phyloP scores from a whole-genome alignment of 805 yeast genomes.

The Kluyveromyces dobzhanskii region DNA sequence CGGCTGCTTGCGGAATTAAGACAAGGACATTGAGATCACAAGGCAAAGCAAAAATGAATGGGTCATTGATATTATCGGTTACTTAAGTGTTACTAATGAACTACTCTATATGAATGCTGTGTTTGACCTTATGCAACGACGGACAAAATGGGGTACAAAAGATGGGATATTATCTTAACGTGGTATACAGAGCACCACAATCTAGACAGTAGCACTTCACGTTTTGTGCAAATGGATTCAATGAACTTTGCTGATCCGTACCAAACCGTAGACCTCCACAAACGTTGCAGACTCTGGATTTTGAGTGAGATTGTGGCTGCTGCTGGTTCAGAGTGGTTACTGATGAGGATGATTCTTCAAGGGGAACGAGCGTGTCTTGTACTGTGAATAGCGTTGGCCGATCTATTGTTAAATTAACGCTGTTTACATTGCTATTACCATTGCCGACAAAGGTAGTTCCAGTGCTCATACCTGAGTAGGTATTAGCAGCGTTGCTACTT shows the following conservation, averaged over 20 bases:
- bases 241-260: neutral
- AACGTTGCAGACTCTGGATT: constrained; percentile 8
- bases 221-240: constrained; percentile 6
- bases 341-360: too few species aligned
- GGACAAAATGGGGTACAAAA: too few species aligned
- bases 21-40: too few species aligned
- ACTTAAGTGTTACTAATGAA: too few species aligned
- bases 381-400: constrained; percentile 1
- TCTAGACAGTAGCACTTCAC: constrained; percentile 18
- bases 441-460: neutral
- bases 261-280: constrained; percentile 23
- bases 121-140: too few species aligned
- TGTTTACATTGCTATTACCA: constrained; percentile 1
- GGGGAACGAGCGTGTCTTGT: too few species aligned
- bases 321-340: too few species aligned
- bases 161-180: constrained; percentile 16
- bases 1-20: too few species aligned
- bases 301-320: too few species aligned
- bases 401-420: neutral
- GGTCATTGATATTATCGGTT: too few species aligned
- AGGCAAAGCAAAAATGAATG: too few species aligned
- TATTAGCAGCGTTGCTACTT: neutral
- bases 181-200: constrained; percentile 22
- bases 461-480: constrained; percentile 2
- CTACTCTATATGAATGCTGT: too few species aligned